Conservation (phyloP, 371 early-diverging fungal genomes). For the Mycotypha africana region DNA sequence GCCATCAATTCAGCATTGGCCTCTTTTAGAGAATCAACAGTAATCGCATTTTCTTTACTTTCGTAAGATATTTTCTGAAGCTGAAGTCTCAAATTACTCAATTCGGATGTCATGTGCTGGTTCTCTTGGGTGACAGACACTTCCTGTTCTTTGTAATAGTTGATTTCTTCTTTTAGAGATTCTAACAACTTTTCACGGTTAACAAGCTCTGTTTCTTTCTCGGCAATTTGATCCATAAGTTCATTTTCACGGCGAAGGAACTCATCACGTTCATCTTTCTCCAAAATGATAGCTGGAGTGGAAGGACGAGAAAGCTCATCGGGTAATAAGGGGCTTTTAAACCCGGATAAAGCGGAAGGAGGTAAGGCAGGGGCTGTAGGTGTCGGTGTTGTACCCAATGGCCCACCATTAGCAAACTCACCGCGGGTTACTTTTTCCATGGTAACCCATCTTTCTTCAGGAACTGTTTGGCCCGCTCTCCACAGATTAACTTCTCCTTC, state of each 20-base stretch:
- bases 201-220: slow-evolving; percentile 72
- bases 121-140: slow-evolving; percentile 60
- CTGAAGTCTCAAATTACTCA: slow-evolving; percentile 70
- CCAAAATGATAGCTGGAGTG: slow-evolving; percentile 70
- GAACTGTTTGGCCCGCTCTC: slow-evolving; percentile 77
- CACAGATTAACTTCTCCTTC: slow-evolving; percentile 85
- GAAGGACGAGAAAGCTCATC: slow-evolving; percentile 60
- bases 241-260: slow-evolving; percentile 92
- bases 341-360: slow-evolving; percentile 38
- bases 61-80: slow-evolving; percentile 83
- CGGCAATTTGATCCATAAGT: slow-evolving; percentile 80
- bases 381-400: no score
- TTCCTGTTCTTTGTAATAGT: slow-evolving; percentile 58
- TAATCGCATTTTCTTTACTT: slow-evolving; percentile 78
- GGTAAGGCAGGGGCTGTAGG: slow-evolving; percentile 36
- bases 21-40: slow-evolving; percentile 80
- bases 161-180: slow-evolving; percentile 60
- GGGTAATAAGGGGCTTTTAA: slow-evolving; percentile 30
- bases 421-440: slow-evolving; percentile 60
- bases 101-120: slow-evolving; percentile 60
- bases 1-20: slow-evolving; percentile 66
- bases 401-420: slow-evolving; percentile 38
- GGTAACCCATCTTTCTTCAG: slow-evolving; percentile 67
- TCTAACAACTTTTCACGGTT: slow-evolving; percentile 51
- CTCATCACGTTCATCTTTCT: slow-evolving; percentile 89